Evolutionary conservation across 352 stramenopile genomes (phyloP), one percentile per base, ranked within the genome.

Genomic region (Pythium vanterpoolii): DNA sequence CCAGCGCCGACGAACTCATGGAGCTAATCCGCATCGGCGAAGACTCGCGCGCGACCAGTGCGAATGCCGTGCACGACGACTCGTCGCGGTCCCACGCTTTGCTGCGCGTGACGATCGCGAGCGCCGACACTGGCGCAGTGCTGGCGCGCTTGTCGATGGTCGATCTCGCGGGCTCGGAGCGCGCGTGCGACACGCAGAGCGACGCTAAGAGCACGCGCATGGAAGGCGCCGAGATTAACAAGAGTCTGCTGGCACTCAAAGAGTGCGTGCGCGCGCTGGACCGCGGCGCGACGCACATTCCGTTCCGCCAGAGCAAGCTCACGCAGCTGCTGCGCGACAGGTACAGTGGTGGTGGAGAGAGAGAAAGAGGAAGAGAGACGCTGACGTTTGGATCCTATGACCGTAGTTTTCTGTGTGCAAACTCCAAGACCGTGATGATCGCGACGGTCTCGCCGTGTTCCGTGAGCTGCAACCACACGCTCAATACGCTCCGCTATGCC

Each of bases 151-250:
- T 90, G 2, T 86, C 68, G 21, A 86, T 91, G 77, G 94, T 99
- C 43, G 96, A 99, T 68, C 68, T 99, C 0, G 96, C 96, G 2
- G 96, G 96, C 28, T 98, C 86, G 51, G 96, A 99, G 61, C 83
- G 95, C 11, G 96, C 94, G 16, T 91, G 85, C 24, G 95, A 99
- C 66, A 98, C 94, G 7, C 89, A 96, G 38, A 88, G 74, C 30
- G 66, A 51, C 60, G 68, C 71, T 48, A 93, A 93, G 54, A 92
- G 82, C 31, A 98, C 93, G 8, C 74, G 96, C 7, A 87, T 98
- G 72, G 96, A 99, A 79, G 95, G 95, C 30, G 93, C 96, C 8
- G 96, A 99, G 67, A 99, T 98, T 69, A 99, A 99, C 74, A 99
- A 97, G 48, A 97, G 86, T 27, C 69, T 99, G 19, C 71, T 99